Evolutionary conservation across 768 basidiomycete species (phyloP).

Genomic region (Infundibulicybe gibba): DNA sequence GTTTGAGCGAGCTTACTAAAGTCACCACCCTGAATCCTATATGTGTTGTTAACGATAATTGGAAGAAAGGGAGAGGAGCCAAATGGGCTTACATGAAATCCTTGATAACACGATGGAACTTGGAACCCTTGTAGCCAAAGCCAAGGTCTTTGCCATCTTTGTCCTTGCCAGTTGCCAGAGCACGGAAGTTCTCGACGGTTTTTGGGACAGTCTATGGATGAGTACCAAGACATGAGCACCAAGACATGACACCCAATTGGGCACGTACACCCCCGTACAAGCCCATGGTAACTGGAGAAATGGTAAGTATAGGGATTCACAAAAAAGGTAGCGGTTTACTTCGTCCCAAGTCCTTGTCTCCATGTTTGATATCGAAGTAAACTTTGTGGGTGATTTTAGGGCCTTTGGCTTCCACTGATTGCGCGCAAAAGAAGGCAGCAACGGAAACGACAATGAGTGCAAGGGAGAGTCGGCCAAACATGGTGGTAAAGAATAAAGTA

Average conservation of each 20-base stretch:
- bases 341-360: constrained; percentile 81
- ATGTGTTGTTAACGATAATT: not conserved
- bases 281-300: constrained; percentile 68
- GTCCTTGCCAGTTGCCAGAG: constrained; percentile 78
- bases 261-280: constrained; percentile 80
- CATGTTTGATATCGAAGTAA: constrained; percentile 94
- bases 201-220: constrained; percentile 80
- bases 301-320: constrained; percentile 7
- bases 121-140: constrained; percentile 92
- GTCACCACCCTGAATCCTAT: constrained; percentile 96
- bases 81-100: constrained; percentile 72
- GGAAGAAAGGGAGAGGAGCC: not conserved
- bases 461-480: constrained; percentile 64
- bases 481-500: constrained; percentile 26
- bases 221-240: not conserved
- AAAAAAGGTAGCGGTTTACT: constrained; percentile 37
- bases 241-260: not conserved
- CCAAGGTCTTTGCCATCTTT: constrained; percentile 77
- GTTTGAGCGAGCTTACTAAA: constrained; percentile 66
- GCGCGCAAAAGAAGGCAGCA: constrained; percentile 67
- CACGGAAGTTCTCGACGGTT: constrained; percentile 97
- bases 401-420: constrained; percentile 74
- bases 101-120: constrained; percentile 96
- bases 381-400: constrained; percentile 92
- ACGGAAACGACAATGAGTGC: constrained; percentile 60